These are phyloP conservation scores for Vigna angularis DNA, from an alignment of 306 rosid genomes.

Conservation along the genomic window DNA sequence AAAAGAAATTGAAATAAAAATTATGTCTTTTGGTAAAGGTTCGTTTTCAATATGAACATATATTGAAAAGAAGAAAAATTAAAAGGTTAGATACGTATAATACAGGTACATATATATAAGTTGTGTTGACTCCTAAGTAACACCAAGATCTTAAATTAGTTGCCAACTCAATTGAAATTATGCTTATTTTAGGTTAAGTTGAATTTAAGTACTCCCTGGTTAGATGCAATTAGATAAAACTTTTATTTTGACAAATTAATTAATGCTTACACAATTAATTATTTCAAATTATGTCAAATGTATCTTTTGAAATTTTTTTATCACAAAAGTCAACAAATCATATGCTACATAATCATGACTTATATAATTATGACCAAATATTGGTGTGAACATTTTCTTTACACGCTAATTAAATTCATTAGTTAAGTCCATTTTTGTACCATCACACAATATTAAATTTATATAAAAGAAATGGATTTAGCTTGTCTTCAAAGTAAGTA, in stretches of 20 bases:
- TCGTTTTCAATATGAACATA: conserved; percentile 23
- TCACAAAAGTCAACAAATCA: background rate
- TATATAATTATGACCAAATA: no score
- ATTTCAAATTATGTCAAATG: no score
- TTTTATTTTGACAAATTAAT: no score
- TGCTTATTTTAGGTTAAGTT: conserved; percentile 9
- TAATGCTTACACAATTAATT: background rate
- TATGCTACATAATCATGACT: background rate
- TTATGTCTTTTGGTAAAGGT: conserved; percentile 3
- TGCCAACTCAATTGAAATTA: background rate
- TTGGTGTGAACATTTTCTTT: no score
- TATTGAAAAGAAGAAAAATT: no score
- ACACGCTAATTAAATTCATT: no score
- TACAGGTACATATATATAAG: background rate
- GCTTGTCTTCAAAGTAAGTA: no score
- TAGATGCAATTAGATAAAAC: background rate
- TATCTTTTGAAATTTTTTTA: no score
- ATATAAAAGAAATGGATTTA: no score
- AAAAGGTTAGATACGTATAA: background rate
- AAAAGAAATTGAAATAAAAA: no score
- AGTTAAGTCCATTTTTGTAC: no score
- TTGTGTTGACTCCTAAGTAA: background rate
- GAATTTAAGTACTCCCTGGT: background rate
- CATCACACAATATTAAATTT: no score
- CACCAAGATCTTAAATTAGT: conserved; percentile 22